Evolutionary conservation across 2,329 filamentous ascomycete genomes (phyloP), one percentile per base, ranked within the genome.

Genomic region (Aspergillus costaricaensis): DNA sequence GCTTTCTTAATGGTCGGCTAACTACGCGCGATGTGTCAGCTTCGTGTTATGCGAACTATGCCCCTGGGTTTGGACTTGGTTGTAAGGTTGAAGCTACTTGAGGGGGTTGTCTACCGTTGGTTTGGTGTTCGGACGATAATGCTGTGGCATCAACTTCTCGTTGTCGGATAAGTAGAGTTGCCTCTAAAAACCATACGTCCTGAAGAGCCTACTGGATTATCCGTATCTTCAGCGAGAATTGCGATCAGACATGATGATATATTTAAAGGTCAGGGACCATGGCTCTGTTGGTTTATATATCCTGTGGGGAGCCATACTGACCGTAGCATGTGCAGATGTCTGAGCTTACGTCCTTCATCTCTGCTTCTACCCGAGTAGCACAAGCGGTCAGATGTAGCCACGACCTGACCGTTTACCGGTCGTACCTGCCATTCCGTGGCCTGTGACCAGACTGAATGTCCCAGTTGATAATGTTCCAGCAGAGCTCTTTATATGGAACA

Each of bases 351-450:
- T 17, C 3, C 25, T 17, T 32, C 12, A 2, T 15, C 2, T 19
- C n/a, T 44, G 41, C 19, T 9, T 9, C 7, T 7, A 12, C 1
- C 47, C 15, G 23, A 21, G 53, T 55, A 14, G 53, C 36, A 55
- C 53, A 55, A 21, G 6, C 39, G 25, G 44, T 47, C 53, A 47
- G 41, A 36, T 44, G 41, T 32, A 17, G 39, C 7, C 41, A 14
- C 7, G 41, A 21, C 39, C 19, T 55, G 52, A 55, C 52, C 27
- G 17, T 36, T 43, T 21, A 10, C 25, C 53, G 41, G 39, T 55
- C 17, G 53, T 55, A 41, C 53, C 53, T 55, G 53, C 53, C 53
- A 23, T 43, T 43, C 25, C 27, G 12, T 21, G 27, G 30, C 39
- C 38, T 14, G 38, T 39, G 23, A 21, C 38, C n/a, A 36, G 21